Conservation (phyloP, 2,329 filamentous ascomycete species). For the Colletotrichum chrysophilum region DNA sequence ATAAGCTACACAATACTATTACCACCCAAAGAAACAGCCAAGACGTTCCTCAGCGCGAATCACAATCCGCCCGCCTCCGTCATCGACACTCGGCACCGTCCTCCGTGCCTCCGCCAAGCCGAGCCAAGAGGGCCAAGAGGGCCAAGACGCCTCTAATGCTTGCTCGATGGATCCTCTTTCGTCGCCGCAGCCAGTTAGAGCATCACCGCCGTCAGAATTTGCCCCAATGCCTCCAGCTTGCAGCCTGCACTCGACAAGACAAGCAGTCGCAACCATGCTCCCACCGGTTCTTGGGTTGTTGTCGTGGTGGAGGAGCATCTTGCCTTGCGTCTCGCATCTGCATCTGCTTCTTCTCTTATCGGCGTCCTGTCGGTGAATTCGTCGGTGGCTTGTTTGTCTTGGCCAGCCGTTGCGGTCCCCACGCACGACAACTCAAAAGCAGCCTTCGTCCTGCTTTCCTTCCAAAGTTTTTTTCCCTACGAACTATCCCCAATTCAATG, state of each 20-base stretch:
- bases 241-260: background rate
- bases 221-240: background rate
- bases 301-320: background rate
- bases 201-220: background rate
- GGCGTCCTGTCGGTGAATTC: background rate
- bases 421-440: background rate
- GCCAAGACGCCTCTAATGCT: slow-evolving; percentile 7
- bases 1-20: background rate
- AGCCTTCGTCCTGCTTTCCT: background rate
- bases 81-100: background rate
- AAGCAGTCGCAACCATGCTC: background rate
- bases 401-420: background rate
- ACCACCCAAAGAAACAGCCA: background rate
- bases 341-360: background rate
- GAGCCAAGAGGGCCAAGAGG: slow-evolving; percentile 6
- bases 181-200: background rate
- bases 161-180: background rate
- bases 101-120: background rate
- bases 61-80: background rate
- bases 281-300: background rate
- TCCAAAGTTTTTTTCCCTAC: fast-evolving
- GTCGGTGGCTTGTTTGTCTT: background rate
- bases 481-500: background rate
- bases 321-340: background rate
- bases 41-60: background rate